Evolutionary conservation across 2,329 filamentous ascomycete species (phyloP).

Genomic region (Myriosclerotinia scirpicola): DNA sequence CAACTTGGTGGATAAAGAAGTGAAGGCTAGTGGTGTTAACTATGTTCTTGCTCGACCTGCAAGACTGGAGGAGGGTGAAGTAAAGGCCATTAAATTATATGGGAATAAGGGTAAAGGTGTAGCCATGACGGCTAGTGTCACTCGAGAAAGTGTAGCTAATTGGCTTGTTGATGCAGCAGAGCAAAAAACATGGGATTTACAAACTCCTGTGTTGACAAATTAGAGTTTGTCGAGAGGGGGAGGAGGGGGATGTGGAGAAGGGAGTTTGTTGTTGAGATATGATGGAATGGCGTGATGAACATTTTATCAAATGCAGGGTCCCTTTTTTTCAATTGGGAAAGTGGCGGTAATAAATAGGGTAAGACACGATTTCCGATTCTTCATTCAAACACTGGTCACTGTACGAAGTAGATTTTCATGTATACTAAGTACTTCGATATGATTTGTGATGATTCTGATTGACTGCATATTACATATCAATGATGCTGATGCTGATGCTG

Average conservation of each 20-base stretch:
- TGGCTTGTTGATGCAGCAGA: slow-evolving; percentile 50
- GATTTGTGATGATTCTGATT: too few relatives aligned
- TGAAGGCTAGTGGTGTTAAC: slow-evolving; percentile 30
- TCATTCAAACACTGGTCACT: background rate
- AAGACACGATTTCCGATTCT: background rate
- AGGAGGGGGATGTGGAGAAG: background rate
- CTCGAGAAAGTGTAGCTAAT: slow-evolving; percentile 45
- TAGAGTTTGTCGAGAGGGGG: background rate
- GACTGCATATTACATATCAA: too few relatives aligned
- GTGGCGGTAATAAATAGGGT: slow-evolving; percentile 5
- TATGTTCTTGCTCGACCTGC: slow-evolving; percentile 28
- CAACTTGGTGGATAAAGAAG: slow-evolving; percentile 37
- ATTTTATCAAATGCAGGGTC: background rate
- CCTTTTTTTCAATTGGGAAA: background rate
- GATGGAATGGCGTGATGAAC: background rate
- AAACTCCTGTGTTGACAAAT: slow-evolving; percentile 15
- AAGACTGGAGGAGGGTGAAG: slow-evolving; percentile 26
- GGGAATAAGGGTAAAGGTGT: slow-evolving; percentile 29
- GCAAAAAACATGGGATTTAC: slow-evolving; percentile 30
- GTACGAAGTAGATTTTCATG: background rate
- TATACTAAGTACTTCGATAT: too few relatives aligned
- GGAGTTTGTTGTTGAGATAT: background rate
- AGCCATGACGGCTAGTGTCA: slow-evolving; percentile 26
- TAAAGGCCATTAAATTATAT: slow-evolving; percentile 24
- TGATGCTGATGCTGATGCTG: too few relatives aligned